Percentiles rank a stretch among this genome's conserved stretches.
phyloP scores from a whole-genome alignment of 1,284 basidiomycete species.

The Ustilago bromivora region DNA sequence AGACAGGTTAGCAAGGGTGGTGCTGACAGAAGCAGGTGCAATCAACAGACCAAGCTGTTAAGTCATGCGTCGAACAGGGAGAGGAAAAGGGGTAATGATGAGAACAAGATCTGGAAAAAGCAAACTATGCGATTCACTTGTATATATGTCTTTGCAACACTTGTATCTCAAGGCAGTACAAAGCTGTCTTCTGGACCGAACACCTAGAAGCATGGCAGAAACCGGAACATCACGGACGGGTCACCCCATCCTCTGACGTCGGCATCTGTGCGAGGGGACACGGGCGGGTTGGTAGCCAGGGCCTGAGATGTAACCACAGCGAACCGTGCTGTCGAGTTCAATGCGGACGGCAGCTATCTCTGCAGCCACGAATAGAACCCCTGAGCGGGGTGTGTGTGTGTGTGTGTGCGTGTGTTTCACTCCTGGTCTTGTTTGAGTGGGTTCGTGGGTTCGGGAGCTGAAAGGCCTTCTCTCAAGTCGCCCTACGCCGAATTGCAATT shows the following conservation, averaged over 20 bases:
- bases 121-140: constrained; percentile 10
- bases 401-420: background rate
- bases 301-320: background rate
- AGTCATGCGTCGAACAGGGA: constrained; percentile 4
- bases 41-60: constrained; percentile 8
- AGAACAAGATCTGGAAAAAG: constrained; percentile 4
- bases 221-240: constrained; percentile 38
- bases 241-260: constrained; percentile 1
- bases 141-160: constrained; percentile 50
- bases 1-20: constrained; percentile 16
- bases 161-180: constrained; percentile 21
- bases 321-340: constrained; percentile 6
- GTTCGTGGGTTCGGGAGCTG: constrained; percentile 11
- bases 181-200: background rate
- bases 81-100: constrained; percentile 12
- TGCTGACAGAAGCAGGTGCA: constrained; percentile 16
- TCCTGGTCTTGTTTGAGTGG: constrained; percentile 7
- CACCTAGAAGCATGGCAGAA: constrained; percentile 1
- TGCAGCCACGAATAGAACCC: background rate
- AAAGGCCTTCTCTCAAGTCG: background rate
- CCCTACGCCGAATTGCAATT: constrained; percentile 21
- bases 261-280: background rate
- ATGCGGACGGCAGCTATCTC: constrained; percentile 5
- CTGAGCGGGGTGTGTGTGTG: background rate
- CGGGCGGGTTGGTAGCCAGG: no score